These are phyloP conservation scores for Pestalotiopsis sp. DNA, from an alignment of 2,329 filamentous ascomycete species.

Conservation along the genomic window DNA sequence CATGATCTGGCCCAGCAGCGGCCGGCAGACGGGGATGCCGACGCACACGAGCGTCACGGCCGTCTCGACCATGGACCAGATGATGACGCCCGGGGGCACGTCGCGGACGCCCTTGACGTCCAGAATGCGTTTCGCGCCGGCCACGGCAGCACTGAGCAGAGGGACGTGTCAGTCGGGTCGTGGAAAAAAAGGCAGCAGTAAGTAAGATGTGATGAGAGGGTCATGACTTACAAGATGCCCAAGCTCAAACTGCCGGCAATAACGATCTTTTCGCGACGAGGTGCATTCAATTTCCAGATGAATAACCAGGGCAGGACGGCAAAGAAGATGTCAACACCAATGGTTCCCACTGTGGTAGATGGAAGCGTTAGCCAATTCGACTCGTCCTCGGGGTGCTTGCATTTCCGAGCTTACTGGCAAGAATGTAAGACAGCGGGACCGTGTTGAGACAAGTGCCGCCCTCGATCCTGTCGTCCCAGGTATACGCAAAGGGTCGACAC, in stretches of 20 bases:
- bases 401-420: constrained; percentile 9
- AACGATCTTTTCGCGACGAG: constrained; percentile 10
- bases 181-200: neutral
- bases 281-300: constrained; percentile 17
- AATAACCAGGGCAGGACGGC: constrained; percentile 18
- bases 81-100: constrained; percentile 19
- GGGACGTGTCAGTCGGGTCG: neutral
- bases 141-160: neutral
- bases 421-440: constrained; percentile 12
- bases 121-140: constrained; percentile 17
- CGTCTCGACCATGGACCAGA: constrained; percentile 23
- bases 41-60: constrained; percentile 23
- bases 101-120: constrained; percentile 18
- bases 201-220: neutral
- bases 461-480: constrained; percentile 19
- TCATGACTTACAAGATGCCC: constrained; percentile 20
- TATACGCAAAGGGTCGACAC: constrained; percentile 18
- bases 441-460: constrained; percentile 17
- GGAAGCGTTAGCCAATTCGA: neutral
- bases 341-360: neutral
- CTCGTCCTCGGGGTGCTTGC: too few relatives aligned
- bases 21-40: constrained; percentile 23
- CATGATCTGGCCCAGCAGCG: constrained; percentile 14
- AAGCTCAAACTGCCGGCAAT: constrained; percentile 20
- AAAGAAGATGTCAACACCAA: constrained; percentile 16